phyloP scores from a whole-genome alignment of 2,329 filamentous ascomycete genomes.

The Dothideomycetes sp. region DNA sequence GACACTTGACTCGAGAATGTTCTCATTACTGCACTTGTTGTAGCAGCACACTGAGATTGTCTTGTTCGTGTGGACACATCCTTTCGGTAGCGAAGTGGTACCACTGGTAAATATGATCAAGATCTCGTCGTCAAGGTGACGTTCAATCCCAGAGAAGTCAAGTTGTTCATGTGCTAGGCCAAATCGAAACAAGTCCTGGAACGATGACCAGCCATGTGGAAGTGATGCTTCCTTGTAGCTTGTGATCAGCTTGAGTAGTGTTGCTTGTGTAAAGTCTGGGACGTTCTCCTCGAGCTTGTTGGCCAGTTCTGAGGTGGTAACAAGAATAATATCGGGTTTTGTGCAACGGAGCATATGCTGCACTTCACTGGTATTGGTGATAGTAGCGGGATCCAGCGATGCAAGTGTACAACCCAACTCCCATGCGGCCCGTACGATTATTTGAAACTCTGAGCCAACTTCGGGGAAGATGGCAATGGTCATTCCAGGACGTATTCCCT shows the following conservation, averaged over 20 bases:
- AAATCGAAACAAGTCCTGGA: background rate
- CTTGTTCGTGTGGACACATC: constrained; percentile 33
- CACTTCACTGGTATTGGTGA: background rate
- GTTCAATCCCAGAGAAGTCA: background rate
- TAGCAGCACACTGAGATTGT: constrained; percentile 19
- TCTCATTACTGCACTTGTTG: constrained; percentile 28
- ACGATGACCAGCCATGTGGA: background rate
- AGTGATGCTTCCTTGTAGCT: background rate
- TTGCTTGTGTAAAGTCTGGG: background rate
- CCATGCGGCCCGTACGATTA: background rate
- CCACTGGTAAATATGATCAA: constrained; percentile 43
- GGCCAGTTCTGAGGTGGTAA: background rate
- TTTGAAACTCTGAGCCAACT: background rate
- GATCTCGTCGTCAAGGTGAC: background rate
- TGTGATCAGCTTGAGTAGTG: background rate
- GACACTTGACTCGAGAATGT: constrained; percentile 22
- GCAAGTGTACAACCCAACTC: background rate
- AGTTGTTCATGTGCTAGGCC: background rate
- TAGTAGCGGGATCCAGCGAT: background rate
- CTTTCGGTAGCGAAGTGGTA: constrained; percentile 41
- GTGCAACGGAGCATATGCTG: background rate
- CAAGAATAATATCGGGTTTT: background rate
- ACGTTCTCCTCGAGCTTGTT: background rate
- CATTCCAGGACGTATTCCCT: background rate
- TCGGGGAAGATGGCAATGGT: background rate